Base-by-base conservation (phyloP, 192 early-diverging fungal species). In the Backusella luteola region DNA sequence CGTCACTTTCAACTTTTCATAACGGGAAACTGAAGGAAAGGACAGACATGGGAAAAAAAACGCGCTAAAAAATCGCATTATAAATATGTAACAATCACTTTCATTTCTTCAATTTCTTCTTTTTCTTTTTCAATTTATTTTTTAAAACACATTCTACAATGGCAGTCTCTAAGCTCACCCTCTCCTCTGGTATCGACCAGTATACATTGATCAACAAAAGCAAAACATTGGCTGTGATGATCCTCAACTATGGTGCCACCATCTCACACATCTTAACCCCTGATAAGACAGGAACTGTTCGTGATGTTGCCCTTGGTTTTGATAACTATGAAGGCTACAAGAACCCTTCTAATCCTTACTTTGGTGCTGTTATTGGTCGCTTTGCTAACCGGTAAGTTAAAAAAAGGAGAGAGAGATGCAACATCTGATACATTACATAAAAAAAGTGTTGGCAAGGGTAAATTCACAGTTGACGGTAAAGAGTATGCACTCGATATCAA, bases 281-380 rank as follows among this genome's bases (percentile, higher is more conserved):
- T 23, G 90, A 94, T 75, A 83, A 84, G 34, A 71, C 76, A 12
- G 86, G 87, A 39, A 75, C 76, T 29, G 32, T 73, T 29, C 85
- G 87, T 34, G 95, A 96, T 74, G 83, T 95, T 68, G 87, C 92
- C 17, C 85, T 93, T 4, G 96, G 96, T 0, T 97, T 93, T 74
- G 86, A 88, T 46, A 87, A 81, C 68, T 81, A 86, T 69, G 85
- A 89, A 34, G 74, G 73, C 9, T 88, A 85, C 53, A 73, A 75
- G 8, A 67, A 78, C 5, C 81, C 77, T 17, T 78, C 89, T 53
- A 89, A 91, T 38, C 90, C 91, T 17, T 96, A 91, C 69, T 96
- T 94, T 85, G 94, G 94, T 15, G 91, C 90, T n/a, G 84, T 87
- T 4, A 82, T 95, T 4, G 94, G 94, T 67, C 87, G 94, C 6